phyloP scores from a whole-genome alignment of 2,329 filamentous ascomycete genomes.

The Ambrosiella xylebori region DNA sequence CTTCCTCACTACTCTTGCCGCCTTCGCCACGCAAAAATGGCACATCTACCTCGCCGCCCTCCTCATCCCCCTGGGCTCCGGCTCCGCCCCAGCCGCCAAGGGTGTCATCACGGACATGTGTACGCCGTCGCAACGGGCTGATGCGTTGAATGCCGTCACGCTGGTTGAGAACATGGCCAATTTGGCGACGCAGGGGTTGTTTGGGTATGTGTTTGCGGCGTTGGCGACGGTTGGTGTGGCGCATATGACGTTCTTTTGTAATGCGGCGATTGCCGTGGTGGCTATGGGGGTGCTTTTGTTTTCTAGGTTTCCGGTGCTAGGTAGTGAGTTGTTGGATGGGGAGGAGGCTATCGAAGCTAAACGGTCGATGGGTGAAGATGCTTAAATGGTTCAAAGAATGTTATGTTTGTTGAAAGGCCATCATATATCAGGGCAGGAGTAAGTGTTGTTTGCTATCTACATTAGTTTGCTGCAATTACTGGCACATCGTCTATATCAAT shows the following conservation, averaged over 20 bases:
- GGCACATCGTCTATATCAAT: too few species aligned
- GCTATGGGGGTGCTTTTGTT: constrained; percentile 8
- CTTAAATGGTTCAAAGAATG: constrained; percentile 14
- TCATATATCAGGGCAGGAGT: too few species aligned
- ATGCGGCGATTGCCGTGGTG: constrained; percentile 27
- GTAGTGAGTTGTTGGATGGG: constrained; percentile 4
- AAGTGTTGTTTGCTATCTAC: too few species aligned
- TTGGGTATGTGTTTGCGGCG: constrained; percentile 48
- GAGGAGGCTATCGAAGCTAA: constrained; percentile 5
- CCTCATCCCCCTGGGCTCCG: constrained; percentile 49
- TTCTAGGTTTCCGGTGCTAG: constrained; percentile 8
- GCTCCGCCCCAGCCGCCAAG: constrained; percentile 51
- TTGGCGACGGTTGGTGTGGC: constrained; percentile 42
- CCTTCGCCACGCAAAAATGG: constrained; percentile 45
- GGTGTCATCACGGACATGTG: constrained; percentile 60
- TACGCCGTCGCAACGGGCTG: constrained; percentile 39
- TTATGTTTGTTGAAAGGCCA: background rate
- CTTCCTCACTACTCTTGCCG: constrained; percentile 42
- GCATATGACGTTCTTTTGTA: constrained; percentile 49
- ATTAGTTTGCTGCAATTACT: too few species aligned
- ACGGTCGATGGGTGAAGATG: constrained; percentile 13
- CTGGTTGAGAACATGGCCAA: constrained; percentile 52
- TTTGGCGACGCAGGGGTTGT: constrained; percentile 45
- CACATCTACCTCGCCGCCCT: constrained; percentile 52
- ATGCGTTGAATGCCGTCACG: constrained; percentile 52